phyloP scores from a whole-genome alignment of 2,329 filamentous ascomycete genomes.

The Xylaria sp. region DNA sequence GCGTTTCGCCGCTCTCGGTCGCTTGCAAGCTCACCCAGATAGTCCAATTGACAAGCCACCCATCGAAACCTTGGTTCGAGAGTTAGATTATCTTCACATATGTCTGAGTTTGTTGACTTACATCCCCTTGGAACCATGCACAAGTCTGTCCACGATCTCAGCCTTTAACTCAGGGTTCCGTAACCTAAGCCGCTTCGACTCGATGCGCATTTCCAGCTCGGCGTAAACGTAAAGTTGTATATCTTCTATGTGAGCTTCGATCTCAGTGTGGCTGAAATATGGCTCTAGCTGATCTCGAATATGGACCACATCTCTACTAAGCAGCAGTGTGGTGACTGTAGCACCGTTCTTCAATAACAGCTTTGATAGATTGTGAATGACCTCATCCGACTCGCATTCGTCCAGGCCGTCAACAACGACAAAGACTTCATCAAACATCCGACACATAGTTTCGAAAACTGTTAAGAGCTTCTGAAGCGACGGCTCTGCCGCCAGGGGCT shows the following conservation, averaged over 20 bases:
- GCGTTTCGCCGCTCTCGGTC: constrained; percentile 14
- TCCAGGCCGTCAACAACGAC: constrained; percentile 23
- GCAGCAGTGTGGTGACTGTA: background rate
- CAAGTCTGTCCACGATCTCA: constrained; percentile 12
- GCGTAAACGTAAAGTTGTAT: constrained; percentile 21
- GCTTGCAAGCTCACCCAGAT: constrained; percentile 17
- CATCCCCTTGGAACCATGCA: constrained; percentile 23
- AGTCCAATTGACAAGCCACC: constrained; percentile 26
- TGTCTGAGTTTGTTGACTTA: background rate
- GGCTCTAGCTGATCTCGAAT: constrained; percentile 15
- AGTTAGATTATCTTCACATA: background rate
- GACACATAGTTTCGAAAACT: background rate
- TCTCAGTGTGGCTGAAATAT: constrained; percentile 9
- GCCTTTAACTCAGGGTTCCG: constrained; percentile 2
- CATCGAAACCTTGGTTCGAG: constrained; percentile 21
- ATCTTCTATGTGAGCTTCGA: constrained; percentile 22
- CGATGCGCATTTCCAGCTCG: constrained; percentile 15
- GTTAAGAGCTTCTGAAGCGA: background rate
- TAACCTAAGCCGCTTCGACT: constrained; percentile 3
- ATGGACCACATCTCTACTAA: constrained; percentile 18
- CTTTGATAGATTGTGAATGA: background rate
- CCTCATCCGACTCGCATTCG: constrained; percentile 10
- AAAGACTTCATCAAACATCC: constrained; percentile 17
- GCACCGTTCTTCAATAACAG: background rate
- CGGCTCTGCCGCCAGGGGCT: background rate